Base-by-base conservation (phyloP, 2,329 filamentous ascomycete genomes). In the Talaromyces sp. region DNA sequence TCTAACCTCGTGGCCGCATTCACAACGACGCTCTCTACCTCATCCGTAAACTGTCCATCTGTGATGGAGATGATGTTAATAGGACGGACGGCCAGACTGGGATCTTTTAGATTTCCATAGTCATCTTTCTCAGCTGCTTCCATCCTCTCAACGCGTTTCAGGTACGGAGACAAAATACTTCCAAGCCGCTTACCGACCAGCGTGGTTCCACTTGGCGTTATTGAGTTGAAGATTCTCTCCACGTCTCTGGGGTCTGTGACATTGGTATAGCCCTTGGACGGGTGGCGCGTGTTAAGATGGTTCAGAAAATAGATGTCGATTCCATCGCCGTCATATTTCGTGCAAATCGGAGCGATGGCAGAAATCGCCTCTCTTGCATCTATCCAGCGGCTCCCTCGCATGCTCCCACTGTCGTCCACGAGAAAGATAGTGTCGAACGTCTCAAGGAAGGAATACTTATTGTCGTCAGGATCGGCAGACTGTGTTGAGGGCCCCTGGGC, bases 271-370 rank as follows among this genome's bases (percentile, higher is more conserved):
- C 84, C 85, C 0, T 80, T 75, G 22, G 72, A 73, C 10, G 70
- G 61, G 4, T 70, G 67, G n/a, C 81, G 78, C 0, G 63, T 62
- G 28, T 76, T 70, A 6, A 63, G 73, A 64, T 89, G 84, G 77
- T 98, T 97, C 42, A 98, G 81, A 75, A 98, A 98, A 82, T 91
- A 92, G 65, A 98, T 80, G 71, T 98, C 93, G 67, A 98, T 87
- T 25, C 93, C 93, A 73, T 97, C 91, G 0, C 80, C 77, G 72
- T 98, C 93, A 73, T 90, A 87, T 4, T 80, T 73, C 0, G 91
- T 90, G 77, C 93, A 96, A 69, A 96, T 89, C 0, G 91, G 91
- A 0, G 91, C 84, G 69, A 98, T 92, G 55, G 85, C 81, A 33
- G 82, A 77, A 2, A 98, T 83, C 1, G 89, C 91, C 9, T 83